Percentiles rank a stretch among this genome's conserved stretches.
These are phyloP conservation scores for Fusarium sp. DNA, from an alignment of 2,329 filamentous ascomycete species.

Conservation along the genomic window DNA sequence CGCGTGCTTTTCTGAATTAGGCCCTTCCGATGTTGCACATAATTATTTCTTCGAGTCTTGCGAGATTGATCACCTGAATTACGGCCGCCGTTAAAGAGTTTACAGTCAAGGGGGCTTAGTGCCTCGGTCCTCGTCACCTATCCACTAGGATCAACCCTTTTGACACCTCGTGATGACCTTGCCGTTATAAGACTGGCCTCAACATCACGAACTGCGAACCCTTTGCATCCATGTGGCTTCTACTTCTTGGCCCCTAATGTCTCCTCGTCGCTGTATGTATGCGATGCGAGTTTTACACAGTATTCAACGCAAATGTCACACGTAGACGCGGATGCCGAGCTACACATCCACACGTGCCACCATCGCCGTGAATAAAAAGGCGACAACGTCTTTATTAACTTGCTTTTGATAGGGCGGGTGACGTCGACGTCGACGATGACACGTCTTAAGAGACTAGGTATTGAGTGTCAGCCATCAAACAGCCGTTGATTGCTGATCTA, in stretches of 20 bases:
- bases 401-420: constrained; percentile 17
- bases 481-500: constrained; percentile 5
- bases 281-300: not conserved
- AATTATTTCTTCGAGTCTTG: constrained; percentile 9
- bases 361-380: constrained; percentile 5
- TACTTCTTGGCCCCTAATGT: not conserved
- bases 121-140: constrained; percentile 1
- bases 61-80: not conserved
- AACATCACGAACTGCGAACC: not conserved
- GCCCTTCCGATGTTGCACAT: constrained; percentile 1
- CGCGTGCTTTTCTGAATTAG: not conserved
- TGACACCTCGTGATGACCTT: constrained; percentile 2
- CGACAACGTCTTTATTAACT: constrained; percentile 8
- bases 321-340: constrained; percentile 5
- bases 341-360: constrained; percentile 13
- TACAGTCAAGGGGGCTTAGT: constrained; percentile 18
- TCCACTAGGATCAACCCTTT: constrained; percentile 4
- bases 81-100: not conserved
- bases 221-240: not conserved
- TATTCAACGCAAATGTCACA: constrained; percentile 5
- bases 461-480: not conserved
- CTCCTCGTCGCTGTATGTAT: constrained; percentile 1
- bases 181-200: not conserved
- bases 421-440: constrained; percentile 30
- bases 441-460: constrained; percentile 4